Percentiles rank a stretch among this genome's conserved stretches.
Conservation (phyloP, 805 yeast species). For the Barnettozyma sp. region DNA sequence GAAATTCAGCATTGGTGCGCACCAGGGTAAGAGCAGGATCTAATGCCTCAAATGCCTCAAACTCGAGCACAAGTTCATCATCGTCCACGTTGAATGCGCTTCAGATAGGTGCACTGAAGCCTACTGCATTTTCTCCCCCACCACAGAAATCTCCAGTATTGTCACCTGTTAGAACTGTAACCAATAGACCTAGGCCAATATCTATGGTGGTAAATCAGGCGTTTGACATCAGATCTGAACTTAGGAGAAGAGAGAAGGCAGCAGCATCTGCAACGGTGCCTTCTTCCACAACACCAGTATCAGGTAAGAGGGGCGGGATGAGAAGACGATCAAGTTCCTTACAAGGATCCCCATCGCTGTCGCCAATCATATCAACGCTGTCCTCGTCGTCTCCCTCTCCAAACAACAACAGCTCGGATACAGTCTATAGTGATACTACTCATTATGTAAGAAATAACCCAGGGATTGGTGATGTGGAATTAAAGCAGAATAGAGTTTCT, state of each 20-base stretch:
- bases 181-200: constrained; percentile 19
- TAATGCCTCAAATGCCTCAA: constrained; percentile 3
- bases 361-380: not conserved
- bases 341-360: constrained; percentile 10
- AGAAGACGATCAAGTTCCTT: constrained; percentile 1
- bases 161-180: constrained; percentile 19
- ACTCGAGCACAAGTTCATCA: constrained; percentile 5
- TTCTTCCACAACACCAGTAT: constrained; percentile 2
- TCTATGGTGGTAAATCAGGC: constrained; percentile 21
- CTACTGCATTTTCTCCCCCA: constrained; percentile 7
- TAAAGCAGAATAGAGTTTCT: constrained; percentile 16
- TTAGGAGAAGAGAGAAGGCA: constrained; percentile 21
- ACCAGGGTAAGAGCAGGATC: constrained; percentile 4
- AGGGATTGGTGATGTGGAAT: constrained; percentile 4
- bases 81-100: constrained; percentile 1
- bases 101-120: not conserved
- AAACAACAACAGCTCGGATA: not conserved
- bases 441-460: constrained; percentile 16
- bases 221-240: constrained; percentile 24
- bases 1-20: not conserved
- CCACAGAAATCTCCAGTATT: constrained; percentile 13
- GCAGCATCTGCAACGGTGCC: constrained; percentile 11
- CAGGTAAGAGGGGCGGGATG: constrained; percentile 3
- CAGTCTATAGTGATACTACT: constrained; percentile 17
- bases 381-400: not conserved